Evolutionary conservation across 148 eudicot species (phyloP).

Genomic region (Chenopodium berlandieri): DNA sequence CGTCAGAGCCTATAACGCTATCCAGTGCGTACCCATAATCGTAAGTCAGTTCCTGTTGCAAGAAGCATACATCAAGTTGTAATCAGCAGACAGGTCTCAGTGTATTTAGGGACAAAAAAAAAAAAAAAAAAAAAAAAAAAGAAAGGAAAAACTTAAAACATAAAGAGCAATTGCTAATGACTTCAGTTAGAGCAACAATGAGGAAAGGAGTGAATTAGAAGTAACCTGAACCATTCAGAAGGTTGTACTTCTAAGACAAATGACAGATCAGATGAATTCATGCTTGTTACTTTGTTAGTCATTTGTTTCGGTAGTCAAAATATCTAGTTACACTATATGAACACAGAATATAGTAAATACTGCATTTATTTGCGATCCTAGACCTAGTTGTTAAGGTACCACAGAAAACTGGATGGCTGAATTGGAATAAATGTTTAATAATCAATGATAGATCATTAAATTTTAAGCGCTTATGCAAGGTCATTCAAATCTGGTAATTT

Average conservation of each 20-base stretch:
- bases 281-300: no score
- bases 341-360: no score
- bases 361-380: no score
- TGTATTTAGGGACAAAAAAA: not conserved
- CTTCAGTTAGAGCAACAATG: not conserved
- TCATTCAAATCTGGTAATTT: not conserved
- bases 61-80: not conserved
- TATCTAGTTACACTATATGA: no score
- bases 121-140: no score
- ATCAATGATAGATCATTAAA: no score
- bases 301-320: no score
- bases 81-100: not conserved
- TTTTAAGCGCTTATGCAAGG: not conserved
- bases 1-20: conserved; percentile 70
- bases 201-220: not conserved
- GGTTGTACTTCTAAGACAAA: no score
- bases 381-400: not conserved
- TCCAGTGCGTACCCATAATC: conserved; percentile 75
- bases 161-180: not conserved
- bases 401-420: not conserved
- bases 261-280: no score
- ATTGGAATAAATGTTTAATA: not conserved
- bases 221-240: no score
- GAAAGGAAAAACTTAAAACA: not conserved
- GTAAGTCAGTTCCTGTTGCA: conserved; percentile 67